Evolutionary conservation across 805 yeast species (phyloP).

Genomic region (Candida yuanshanica): DNA sequence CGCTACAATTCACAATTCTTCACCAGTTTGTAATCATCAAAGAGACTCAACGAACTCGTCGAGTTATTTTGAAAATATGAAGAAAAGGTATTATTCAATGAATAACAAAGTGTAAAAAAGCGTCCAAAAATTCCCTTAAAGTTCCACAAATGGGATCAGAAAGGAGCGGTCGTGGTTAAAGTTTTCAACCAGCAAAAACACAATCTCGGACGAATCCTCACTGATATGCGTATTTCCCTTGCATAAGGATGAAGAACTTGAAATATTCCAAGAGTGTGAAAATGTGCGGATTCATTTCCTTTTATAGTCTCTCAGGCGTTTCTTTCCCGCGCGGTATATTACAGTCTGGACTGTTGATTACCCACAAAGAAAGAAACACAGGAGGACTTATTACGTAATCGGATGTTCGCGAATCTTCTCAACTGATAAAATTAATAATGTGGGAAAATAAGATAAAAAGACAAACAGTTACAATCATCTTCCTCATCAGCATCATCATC

Average conservation of each 20-base stretch:
- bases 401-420: not conserved
- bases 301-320: not conserved
- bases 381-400: not conserved
- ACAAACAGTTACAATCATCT: not conserved
- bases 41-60: not conserved
- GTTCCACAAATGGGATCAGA: slow-evolving; percentile 64
- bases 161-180: slow-evolving; percentile 88
- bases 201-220: slow-evolving; percentile 99
- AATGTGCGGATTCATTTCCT: not conserved
- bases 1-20: no score
- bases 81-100: slow-evolving; percentile 2
- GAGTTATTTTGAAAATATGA: not conserved
- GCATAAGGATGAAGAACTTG: slow-evolving; percentile 83
- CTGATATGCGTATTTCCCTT: slow-evolving; percentile 99
- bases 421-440: no score
- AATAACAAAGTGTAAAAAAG: slow-evolving; percentile 8
- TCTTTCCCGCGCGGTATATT: not conserved
- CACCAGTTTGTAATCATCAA: not conserved
- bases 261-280: not conserved
- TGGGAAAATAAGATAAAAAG: no score
- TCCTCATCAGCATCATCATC: slow-evolving; percentile 7
- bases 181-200: slow-evolving; percentile 99
- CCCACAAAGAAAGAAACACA: no score
- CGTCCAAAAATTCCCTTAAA: slow-evolving; percentile 23
- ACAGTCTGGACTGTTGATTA: not conserved